Base-by-base conservation (phyloP, 2,329 filamentous ascomycete genomes). In the Volutella citrinella region DNA sequence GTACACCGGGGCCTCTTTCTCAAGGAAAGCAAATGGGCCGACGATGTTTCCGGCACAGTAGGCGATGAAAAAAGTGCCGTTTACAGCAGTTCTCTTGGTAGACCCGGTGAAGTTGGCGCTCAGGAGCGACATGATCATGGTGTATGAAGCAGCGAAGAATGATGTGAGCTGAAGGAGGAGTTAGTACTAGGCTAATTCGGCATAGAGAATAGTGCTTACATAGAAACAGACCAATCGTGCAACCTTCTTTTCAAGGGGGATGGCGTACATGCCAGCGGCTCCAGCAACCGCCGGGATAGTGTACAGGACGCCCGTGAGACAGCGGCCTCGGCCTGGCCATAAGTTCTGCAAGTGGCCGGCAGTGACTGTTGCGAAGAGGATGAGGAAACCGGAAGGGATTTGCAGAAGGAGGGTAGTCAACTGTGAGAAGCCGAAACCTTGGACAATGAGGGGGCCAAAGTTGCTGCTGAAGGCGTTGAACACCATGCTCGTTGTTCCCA, bases 51-150 rank as follows among this genome's bases (percentile, higher is more conserved):
- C 78, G 3, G 72, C 66, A 46, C 76, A 80, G 36, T 75, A 75
- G 1, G 74, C 76, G 9, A 81, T 62, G 59, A 78, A 80, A 3
- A 80, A 64, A 36, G 78, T 69, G 2, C 73, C 76, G 15, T 78
- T 79, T n/a, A 76, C 77, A 17, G 80, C 72, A 27, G 81, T 76
- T 51, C 82, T 80, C 52, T 81, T 81, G 2, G 76, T 78, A 42
- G 79, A 74, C 0, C 76, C 76, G 2, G 63, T 68, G 0, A 66
- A 68, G 45, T 76, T 75, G 22, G 68, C 68, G 0, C 69, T 71
- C 25, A 67, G 66, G 38, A 74, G 62, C 2, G 64, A 66, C 0
- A 74, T 55, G 3, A 49, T 56, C 15, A 66, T 53, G 27, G 65
- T 61, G 19, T 63, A 65, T 0, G 63, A 64, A 1, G 63, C 61